Base-by-base conservation (phyloP, 2,329 filamentous ascomycete species). In the Cyanodermella asteris region DNA sequence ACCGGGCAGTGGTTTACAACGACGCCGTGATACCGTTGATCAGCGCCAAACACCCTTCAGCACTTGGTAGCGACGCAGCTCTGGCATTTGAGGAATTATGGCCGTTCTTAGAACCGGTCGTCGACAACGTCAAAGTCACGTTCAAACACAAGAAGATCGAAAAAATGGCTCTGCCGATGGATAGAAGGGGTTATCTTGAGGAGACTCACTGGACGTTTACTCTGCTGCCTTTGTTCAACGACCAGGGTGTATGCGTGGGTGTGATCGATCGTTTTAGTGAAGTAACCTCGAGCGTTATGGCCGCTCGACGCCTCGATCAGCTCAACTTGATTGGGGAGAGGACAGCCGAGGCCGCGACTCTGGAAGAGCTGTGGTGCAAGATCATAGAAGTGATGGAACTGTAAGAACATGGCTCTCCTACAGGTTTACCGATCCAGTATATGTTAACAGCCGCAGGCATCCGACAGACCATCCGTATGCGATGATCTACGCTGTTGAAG, bases 131-230 rank as follows among this genome's bases (percentile, higher is more conserved):
- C n/a, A n/a, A n/a, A n/a, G n/a, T n/a, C n/a, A n/a, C n/a, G n/a
- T n/a, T n/a, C n/a, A n/a, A n/a, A n/a, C n/a, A n/a, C n/a, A n/a
- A 8, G 18, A 8, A 64, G n/a, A n/a, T n/a, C n/a, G n/a, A n/a
- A n/a, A n/a, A n/a, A n/a, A n/a, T n/a, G n/a, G 77, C 6, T 64
- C 66, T 33, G 64, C 68, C 2, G n/a, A n/a, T n/a, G n/a, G n/a
- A n/a, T n/a, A n/a, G n/a, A n/a, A n/a, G n/a, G n/a, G 31, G 25
- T 4, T 78, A 64, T 32, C 47, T 78, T 2, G 75, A 90, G 44
- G 77, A 87, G 41, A 69, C 73, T 0, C 84, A 76, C 41, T 84
- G 84, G 42, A 76, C 72, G 8, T 84, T 75, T 75, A 75, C 69
- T 2, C 68, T 84, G 20, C 72, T 84, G 14, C 77, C 77, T 0